Percentiles rank a stretch among this genome's conserved stretches.
Conservation (phyloP, 768 basidiomycete species). For the Cantharellus anzutake region DNA sequence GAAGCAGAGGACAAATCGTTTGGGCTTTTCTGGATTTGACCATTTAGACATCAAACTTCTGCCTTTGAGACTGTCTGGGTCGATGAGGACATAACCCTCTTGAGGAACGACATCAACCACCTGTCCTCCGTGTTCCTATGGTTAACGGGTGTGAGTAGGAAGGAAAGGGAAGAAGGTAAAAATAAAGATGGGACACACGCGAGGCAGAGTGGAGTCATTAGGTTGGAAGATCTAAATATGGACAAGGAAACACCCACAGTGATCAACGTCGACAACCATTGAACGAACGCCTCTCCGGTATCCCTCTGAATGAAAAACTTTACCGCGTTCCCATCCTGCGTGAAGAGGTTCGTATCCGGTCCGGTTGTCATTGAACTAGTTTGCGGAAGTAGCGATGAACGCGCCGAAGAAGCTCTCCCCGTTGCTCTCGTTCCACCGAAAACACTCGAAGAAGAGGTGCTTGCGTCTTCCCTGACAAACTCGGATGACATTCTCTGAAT, state of each 20-base stretch:
- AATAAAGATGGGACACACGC: background rate
- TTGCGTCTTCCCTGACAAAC: too few relatives aligned
- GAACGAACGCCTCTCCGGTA: background rate
- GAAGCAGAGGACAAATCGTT: background rate
- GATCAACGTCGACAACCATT: background rate
- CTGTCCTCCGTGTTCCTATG: background rate
- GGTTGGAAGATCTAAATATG: background rate
- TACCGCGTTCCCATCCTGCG: background rate
- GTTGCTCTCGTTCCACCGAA: too few relatives aligned
- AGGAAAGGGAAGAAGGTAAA: background rate
- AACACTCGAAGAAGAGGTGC: too few relatives aligned
- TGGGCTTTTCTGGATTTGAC: background rate
- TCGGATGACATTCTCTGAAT: too few relatives aligned
- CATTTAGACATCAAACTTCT: background rate
- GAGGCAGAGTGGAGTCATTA: too few relatives aligned
- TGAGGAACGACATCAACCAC: background rate
- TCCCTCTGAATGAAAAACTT: conserved; percentile 1
- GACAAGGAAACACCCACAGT: background rate
- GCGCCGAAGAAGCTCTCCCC: too few relatives aligned
- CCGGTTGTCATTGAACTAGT: too few relatives aligned
- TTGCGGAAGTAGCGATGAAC: too few relatives aligned
- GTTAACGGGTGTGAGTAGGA: background rate
- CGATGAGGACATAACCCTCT: background rate
- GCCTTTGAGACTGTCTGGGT: background rate
- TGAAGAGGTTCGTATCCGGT: background rate